Base-by-base conservation (phyloP, 2,329 filamentous ascomycete species). In the Mollisia scopiformis region DNA sequence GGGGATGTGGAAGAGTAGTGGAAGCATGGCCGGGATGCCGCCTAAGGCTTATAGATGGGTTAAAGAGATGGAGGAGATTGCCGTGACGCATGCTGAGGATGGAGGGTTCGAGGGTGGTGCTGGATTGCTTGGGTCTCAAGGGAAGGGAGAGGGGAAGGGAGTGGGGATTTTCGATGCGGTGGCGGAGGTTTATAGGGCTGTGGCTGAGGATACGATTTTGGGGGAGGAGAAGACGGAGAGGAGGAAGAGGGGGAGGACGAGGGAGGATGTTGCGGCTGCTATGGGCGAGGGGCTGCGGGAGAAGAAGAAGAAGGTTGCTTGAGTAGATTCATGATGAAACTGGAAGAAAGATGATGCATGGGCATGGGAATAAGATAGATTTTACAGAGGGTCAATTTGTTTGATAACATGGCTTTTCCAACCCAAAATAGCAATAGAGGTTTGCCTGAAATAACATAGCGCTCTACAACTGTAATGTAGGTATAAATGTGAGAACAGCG, bases 21-120 rank as follows among this genome's bases (percentile, higher is more conserved):
- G 72, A 33, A 76, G 81, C 2, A 76, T 91, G 6, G 76, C 82
- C 2, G 77, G 74, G 14, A 90, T 92, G 83, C 81, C 88, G 25
- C 85, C 86, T 7, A 93, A 93, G 76, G 90, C 90, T 19, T 92
- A 92, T 73, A 28, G 59, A 19, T 93, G 90, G 89, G 87, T 91
- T 0, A 79, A 81, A 33, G 90, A 93, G 78, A 92, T 93, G 90
- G 82, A 87, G 67, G 86, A 93, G 79, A 92, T 93, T 70, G 84
- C 83, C 3, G 77, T 82, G 59, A 90, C 88, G 3, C 88, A 91
- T 72, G 75, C 76, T 6, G 82, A 84, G 43, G 87, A 89, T 57
- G 88, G 86, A 0, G 88, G 88, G 0, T 91, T 89, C 72, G 75
- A 75, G 4, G 68, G 67, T 6, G 71, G 56, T 37, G 55, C 57